Evolutionary conservation across 441 rosid genomes (phyloP).

Genomic region (Eugenia klotzschiana): DNA sequence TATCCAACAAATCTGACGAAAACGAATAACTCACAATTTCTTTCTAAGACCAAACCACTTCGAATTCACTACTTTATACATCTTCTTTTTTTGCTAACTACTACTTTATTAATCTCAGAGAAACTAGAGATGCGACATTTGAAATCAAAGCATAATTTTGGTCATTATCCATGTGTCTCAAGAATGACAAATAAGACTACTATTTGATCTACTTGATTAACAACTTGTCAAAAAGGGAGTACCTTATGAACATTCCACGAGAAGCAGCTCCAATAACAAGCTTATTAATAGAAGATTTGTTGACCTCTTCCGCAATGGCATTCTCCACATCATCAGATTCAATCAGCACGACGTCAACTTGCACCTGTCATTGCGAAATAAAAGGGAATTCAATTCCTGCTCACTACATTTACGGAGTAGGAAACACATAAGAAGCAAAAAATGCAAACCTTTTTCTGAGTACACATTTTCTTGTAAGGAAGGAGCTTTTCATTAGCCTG

Average conservation of each 20-base stretch:
- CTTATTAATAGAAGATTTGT: conserved; percentile 28
- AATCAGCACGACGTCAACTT: conserved; percentile 33
- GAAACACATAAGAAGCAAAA: neutral
- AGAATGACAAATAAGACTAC: neutral
- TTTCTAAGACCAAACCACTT: neutral
- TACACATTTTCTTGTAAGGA: conserved; percentile 54
- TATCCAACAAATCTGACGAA: neutral
- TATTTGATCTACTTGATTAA: neutral
- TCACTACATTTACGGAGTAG: neutral
- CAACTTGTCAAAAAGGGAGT: neutral
- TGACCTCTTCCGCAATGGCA: conserved; percentile 66
- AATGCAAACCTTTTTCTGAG: conserved; percentile 38
- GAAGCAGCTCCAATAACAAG: conserved; percentile 85
- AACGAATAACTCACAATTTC: neutral
- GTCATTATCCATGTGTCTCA: neutral
- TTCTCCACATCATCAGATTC: conserved; percentile 60
- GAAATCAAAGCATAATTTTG: neutral
- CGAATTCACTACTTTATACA: neutral
- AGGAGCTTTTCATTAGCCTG: conserved; percentile 39
- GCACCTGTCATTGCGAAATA: conserved; percentile 25
- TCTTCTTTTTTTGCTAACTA: neutral
- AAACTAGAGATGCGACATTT: neutral
- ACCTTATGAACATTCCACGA: conserved; percentile 49
- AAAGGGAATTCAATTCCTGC: neutral
- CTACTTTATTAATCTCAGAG: neutral